phyloP scores from a whole-genome alignment of 1,139 yeast genomes.

The Kurtzmaniella quercitrusa region DNA sequence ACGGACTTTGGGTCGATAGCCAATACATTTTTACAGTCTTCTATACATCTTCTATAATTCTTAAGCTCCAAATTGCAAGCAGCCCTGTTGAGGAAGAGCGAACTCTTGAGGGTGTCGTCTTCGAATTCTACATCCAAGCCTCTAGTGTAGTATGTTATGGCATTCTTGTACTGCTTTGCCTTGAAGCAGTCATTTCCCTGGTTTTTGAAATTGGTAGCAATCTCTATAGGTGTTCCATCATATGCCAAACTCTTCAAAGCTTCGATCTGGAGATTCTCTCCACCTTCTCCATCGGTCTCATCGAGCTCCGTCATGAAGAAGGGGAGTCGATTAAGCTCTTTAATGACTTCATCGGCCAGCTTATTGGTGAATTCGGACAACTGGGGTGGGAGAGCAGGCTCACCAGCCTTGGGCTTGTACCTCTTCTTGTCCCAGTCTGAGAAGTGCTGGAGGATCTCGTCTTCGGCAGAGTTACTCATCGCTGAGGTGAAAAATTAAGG shows the following conservation, averaged over 20 bases:
- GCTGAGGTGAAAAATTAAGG: background rate
- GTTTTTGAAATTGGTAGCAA: constrained; percentile 82
- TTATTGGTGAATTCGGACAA: constrained; percentile 61
- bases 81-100: constrained; percentile 77
- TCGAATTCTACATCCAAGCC: constrained; percentile 69
- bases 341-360: constrained; percentile 70
- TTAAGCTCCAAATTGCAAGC: constrained; percentile 85
- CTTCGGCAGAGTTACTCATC: constrained; percentile 3
- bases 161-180: constrained; percentile 65
- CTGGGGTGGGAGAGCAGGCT: constrained; percentile 82
- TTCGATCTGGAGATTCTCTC: constrained; percentile 71
- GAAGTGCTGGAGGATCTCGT: constrained; percentile 5
- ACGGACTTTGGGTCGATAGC: constrained; percentile 61
- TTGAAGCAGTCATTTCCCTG: constrained; percentile 91
- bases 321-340: constrained; percentile 80
- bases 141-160: constrained; percentile 72
- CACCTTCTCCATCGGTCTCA: constrained; percentile 72
- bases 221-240: constrained; percentile 93
- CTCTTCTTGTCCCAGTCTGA: constrained; percentile 53
- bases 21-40: constrained; percentile 77
- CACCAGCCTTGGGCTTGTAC: constrained; percentile 71
- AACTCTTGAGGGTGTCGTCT: constrained; percentile 44
- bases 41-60: constrained; percentile 81
- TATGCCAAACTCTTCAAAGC: constrained; percentile 89
- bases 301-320: constrained; percentile 91